Conservation (phyloP, 768 basidiomycete species). For the Neoboletus brunneissimus region DNA sequence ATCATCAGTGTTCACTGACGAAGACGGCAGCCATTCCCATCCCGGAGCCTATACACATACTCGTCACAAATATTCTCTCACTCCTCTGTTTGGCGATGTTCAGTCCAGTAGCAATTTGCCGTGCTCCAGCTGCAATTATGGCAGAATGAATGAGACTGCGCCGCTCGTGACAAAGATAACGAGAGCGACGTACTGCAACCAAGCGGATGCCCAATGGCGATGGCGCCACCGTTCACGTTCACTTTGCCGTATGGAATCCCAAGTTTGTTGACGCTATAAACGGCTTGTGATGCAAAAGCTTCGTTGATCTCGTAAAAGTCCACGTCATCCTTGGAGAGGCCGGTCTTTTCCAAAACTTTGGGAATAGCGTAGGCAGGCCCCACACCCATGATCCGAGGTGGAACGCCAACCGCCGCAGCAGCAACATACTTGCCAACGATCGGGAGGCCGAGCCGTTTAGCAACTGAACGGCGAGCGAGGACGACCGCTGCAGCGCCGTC, state of each 20-base stretch:
- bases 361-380: slow-evolving; percentile 90
- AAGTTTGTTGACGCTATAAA: slow-evolving; percentile 68
- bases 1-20: slow-evolving; percentile 70
- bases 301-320: slow-evolving; percentile 95
- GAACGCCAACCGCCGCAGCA: slow-evolving; percentile 71
- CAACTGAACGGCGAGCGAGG: slow-evolving; percentile 74
- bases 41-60: slow-evolving; percentile 88
- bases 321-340: slow-evolving; percentile 65
- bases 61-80: slow-evolving; percentile 77
- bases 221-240: slow-evolving; percentile 85
- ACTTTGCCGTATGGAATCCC: slow-evolving; percentile 76
- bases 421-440: slow-evolving; percentile 83
- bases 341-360: slow-evolving; percentile 60
- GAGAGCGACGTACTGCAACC: slow-evolving; percentile 64
- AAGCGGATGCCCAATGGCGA: slow-evolving; percentile 86
- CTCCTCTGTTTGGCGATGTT: slow-evolving; percentile 77
- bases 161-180: background rate
- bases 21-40: slow-evolving; percentile 92
- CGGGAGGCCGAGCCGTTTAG: slow-evolving; percentile 80
- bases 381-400: slow-evolving; percentile 87
- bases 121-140: slow-evolving; percentile 59
- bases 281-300: slow-evolving; percentile 82
- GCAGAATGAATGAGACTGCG: slow-evolving; percentile 3
- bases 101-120: slow-evolving; percentile 84
- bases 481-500: slow-evolving; percentile 92